Percentiles rank a stretch among this genome's conserved stretches.
Conservation (phyloP, 1,139 yeast species). For the Lodderomyces jiufengensis region DNA sequence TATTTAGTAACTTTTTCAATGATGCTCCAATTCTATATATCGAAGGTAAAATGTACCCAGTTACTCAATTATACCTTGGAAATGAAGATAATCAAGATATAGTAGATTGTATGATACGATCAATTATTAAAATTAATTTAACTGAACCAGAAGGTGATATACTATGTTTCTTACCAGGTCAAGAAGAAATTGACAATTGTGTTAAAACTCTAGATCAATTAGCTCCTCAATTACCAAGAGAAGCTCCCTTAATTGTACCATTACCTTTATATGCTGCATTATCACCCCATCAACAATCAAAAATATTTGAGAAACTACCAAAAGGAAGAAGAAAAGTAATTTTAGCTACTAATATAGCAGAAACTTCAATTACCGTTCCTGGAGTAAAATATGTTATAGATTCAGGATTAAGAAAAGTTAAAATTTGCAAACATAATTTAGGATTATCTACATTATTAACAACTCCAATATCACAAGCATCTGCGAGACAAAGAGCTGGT, state of each 20-base stretch:
- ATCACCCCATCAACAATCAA: slow-evolving; percentile 77
- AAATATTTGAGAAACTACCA: slow-evolving; percentile 64
- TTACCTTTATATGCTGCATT: slow-evolving; percentile 91
- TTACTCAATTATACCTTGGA: slow-evolving; percentile 61
- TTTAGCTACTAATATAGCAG: slow-evolving; percentile 92
- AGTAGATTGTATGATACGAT: slow-evolving; percentile 72
- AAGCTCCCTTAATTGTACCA: slow-evolving; percentile 73
- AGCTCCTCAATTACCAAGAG: slow-evolving; percentile 64
- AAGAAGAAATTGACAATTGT: slow-evolving; percentile 92
- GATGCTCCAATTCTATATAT: slow-evolving; percentile 78
- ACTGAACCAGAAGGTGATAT: slow-evolving; percentile 86
- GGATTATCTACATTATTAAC: slow-evolving; percentile 89
- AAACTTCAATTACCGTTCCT: slow-evolving; percentile 92
- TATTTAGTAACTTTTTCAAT: slow-evolving; percentile 73
- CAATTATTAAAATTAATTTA: slow-evolving; percentile 74
- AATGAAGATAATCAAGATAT: slow-evolving; percentile 61
- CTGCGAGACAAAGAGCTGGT: slow-evolving; percentile 94
- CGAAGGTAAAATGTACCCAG: slow-evolving; percentile 89
- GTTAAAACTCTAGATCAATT: slow-evolving; percentile 58
- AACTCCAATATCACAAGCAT: slow-evolving; percentile 89
- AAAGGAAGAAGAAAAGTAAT: slow-evolving; percentile 73
- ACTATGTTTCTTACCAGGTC: slow-evolving; percentile 89
- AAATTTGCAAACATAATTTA: slow-evolving; percentile 89
- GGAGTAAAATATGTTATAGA: slow-evolving; percentile 95
- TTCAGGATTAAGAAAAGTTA: slow-evolving; percentile 86